Conservation (phyloP, 1,139 yeast genomes). For the Komagataea norvegica region DNA sequence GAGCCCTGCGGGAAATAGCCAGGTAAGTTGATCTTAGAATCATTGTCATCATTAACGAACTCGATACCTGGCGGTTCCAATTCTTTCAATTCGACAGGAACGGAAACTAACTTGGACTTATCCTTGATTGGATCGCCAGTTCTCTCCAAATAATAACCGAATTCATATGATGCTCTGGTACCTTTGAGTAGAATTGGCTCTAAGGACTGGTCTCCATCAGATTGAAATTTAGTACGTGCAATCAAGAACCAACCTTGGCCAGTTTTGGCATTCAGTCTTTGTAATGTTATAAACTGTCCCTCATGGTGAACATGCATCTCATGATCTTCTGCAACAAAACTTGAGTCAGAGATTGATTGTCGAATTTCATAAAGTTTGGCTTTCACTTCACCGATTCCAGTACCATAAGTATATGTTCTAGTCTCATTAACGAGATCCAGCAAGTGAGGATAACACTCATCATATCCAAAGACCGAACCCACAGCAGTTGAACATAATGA, state of each 20-base stretch:
- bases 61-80: constrained; percentile 48
- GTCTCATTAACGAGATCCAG: constrained; percentile 78
- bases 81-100: constrained; percentile 59
- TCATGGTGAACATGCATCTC: constrained; percentile 96
- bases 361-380: constrained; percentile 54
- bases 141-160: constrained; percentile 53
- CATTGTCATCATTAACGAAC: constrained; percentile 32
- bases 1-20: constrained; percentile 80
- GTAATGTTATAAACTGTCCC: constrained; percentile 87
- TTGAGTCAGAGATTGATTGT: constrained; percentile 56
- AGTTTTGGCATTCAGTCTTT: constrained; percentile 74
- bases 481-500: constrained; percentile 91
- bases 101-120: constrained; percentile 41
- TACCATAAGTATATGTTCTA: constrained; percentile 55
- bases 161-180: constrained; percentile 54
- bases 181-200: constrained; percentile 64
- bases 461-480: constrained; percentile 93
- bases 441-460: constrained; percentile 81
- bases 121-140: constrained; percentile 47
- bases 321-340: constrained; percentile 65
- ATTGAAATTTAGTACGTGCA: constrained; percentile 74
- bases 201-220: constrained; percentile 44
- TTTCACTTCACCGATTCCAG: constrained; percentile 76
- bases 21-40: constrained; percentile 53
- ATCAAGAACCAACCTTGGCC: constrained; percentile 88